Evolutionary conservation across 2,329 filamentous ascomycete species (phyloP).

Genomic region (Talaromyces sp.): DNA sequence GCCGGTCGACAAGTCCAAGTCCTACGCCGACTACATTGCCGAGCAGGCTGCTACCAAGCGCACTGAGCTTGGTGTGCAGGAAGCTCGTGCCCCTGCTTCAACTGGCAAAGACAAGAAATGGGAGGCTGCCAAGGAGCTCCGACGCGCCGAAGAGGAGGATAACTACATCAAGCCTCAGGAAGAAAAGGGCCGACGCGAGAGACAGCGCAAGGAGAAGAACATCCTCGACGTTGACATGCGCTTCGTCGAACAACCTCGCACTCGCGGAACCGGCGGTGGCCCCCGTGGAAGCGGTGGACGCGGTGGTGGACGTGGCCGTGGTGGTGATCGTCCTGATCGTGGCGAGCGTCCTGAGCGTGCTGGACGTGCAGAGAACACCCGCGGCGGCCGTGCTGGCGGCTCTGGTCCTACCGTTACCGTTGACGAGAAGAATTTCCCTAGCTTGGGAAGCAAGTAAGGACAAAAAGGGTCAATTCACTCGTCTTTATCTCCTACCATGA

Average conservation of each 20-base stretch:
- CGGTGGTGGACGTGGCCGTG: constrained; percentile 34
- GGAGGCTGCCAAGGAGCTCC: constrained; percentile 70
- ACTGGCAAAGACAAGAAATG: constrained; percentile 93
- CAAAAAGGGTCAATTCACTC: background rate
- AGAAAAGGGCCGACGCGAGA: constrained; percentile 77
- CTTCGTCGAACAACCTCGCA: constrained; percentile 64
- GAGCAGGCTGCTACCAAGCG: constrained; percentile 72
- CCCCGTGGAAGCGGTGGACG: constrained; percentile 46
- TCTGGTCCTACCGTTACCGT: constrained; percentile 28
- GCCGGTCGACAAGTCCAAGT: constrained; percentile 81
- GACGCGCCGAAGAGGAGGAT: constrained; percentile 57
- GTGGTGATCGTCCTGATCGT: constrained; percentile 14
- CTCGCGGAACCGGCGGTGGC: constrained; percentile 45
- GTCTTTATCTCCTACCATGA: background rate
- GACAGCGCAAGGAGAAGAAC: constrained; percentile 89
- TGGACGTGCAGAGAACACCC: constrained; percentile 32
- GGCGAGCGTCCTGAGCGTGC: too few species aligned
- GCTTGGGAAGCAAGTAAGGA: constrained; percentile 38
- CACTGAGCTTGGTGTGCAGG: constrained; percentile 57
- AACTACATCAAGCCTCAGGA: constrained; percentile 67
- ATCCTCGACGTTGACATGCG: constrained; percentile 83
- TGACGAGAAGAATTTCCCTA: constrained; percentile 45
- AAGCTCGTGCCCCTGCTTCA: constrained; percentile 88
- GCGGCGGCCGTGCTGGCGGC: constrained; percentile 26
- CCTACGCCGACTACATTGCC: constrained; percentile 82